Evolutionary conservation across 768 basidiomycete genomes (phyloP), one percentile per base, ranked within the genome.

Genomic region (Calocybe cyanea): DNA sequence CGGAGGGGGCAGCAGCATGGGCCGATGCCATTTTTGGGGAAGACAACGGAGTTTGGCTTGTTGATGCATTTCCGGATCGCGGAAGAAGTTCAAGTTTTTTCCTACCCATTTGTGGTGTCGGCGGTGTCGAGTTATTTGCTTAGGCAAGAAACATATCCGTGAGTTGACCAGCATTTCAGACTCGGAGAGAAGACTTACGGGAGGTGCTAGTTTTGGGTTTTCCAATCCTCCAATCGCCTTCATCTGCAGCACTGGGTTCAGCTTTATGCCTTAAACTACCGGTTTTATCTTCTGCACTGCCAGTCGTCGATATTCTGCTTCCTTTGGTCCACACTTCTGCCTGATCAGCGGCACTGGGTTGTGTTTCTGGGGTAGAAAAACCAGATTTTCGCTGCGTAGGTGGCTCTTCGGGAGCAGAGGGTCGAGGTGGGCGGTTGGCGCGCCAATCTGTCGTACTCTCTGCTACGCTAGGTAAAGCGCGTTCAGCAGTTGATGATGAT

Each of bases 51-150:
- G 88, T 85, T 21, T 87, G 77, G 10, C 75, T 73, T 8, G 79
- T 73, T 14, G 91, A 92, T 2, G 68, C 73, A 37, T 70, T 75
- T 10, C 77, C 79, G 23, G 87, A 78, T 25, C 92, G 83, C 19
- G 94, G 93, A 2, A 94, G 69, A 30, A 96, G 79, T 54, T 93
- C 89, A 9, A 97, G 75, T 62, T 90, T 92, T 44, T 80, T 79
- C 38, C 92, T 84, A 47, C 72, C 71, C 53, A 88, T 65, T 57
- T 89, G 87, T 30, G 91, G 91, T 9, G 90, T 89, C 3, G 92
- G 81, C 21, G 91, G 85, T 23, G 85, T 85, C 34, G 88, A 88
- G 54, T 63, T 78, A 43, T 63, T 78, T 25, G 88, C 85, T 90
- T 55, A 20, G 2, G 6, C 17, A n/a, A 24, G n/a, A 19, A 25